phyloP scores from a whole-genome alignment of 1,284 basidiomycete genomes.

The Pyrrhoderma noxium region DNA sequence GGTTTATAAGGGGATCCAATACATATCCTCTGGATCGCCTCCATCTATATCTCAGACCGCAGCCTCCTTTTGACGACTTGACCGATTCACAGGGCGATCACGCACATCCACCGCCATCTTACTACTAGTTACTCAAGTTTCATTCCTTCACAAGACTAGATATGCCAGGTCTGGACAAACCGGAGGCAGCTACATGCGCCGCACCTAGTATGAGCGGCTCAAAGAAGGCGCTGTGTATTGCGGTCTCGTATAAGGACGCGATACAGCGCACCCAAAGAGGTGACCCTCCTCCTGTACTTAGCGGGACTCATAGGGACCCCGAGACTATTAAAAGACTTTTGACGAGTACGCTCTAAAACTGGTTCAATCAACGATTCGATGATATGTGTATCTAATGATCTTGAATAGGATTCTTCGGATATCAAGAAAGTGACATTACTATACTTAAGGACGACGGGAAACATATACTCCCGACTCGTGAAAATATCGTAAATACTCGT shows the following conservation, averaged over 20 bases:
- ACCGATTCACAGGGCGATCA: background rate
- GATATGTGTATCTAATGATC: background rate
- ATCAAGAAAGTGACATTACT: slow-evolving; percentile 10
- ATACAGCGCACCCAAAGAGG: slow-evolving; percentile 1
- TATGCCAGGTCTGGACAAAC: slow-evolving; percentile 1
- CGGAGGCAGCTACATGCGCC: background rate
- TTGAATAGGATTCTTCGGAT: slow-evolving; percentile 10
- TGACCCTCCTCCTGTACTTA: background rate
- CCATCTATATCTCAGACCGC: background rate
- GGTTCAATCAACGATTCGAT: background rate
- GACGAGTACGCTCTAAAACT: slow-evolving; percentile 3
- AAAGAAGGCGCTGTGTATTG: slow-evolving; percentile 15
- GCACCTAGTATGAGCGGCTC: background rate
- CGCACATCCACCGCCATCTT: too few relatives aligned
- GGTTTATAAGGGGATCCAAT: too few relatives aligned
- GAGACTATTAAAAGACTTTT: slow-evolving; percentile 10
- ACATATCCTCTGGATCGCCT: too few relatives aligned
- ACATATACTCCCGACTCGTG: slow-evolving; percentile 14
- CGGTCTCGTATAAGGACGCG: slow-evolving; percentile 9
- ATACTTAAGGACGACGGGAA: slow-evolving; percentile 18
- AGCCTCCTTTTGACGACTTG: background rate
- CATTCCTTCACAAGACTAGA: too few relatives aligned
- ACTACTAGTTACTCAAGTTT: too few relatives aligned
- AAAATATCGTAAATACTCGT: slow-evolving; percentile 19
- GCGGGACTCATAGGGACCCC: slow-evolving; percentile 9